Evolutionary conservation across 2,329 filamentous ascomycete species (phyloP), one percentile per base, ranked within the genome.

Genomic region (Calonectria leucothoes): DNA sequence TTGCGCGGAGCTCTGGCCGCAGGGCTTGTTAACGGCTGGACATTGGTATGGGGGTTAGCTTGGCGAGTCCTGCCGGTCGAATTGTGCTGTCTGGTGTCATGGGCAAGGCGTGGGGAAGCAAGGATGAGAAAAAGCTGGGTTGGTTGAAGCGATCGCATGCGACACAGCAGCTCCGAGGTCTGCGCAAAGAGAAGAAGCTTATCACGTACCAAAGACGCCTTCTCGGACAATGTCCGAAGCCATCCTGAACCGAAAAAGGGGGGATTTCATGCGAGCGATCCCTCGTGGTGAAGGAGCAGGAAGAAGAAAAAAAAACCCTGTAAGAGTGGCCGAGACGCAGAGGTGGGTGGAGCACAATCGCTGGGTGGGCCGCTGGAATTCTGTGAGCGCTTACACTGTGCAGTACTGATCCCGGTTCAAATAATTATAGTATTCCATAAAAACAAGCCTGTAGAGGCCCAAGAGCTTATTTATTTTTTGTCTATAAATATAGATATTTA

Each of bases 1-100:
- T 84, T 98, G 95, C 65, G 96, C 96, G 39, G 96, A 98, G 83
- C 94, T 95, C 81, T 96, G 91, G 80, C 93, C 94, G 81, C 93
- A 89, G 33, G 97, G 97, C 86, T 99, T 99, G 87, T 98, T 95
- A 85, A 99, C 94, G 84, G 95, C 96, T 98, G 79, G 15, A 64
- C 49, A 72, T 69, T 66, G 70, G 31, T 33, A 33, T 61, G 4
- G 57, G 27, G 25, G 66, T 72, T 52, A 72, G 70, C 52, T 29
- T 65, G 45, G 37, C 42, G 17, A 66, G 39, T 37, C 49, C 5
- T 23, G 15, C 59, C 12, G 29, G 31, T 17, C 29, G 7, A 39
- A 45, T 61, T 27, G 49, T 51, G 25, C 70, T 39, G 70, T 25
- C 48, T 14, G 35, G 69, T 45, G 61, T 37, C 37, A 52, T n/a